These are phyloP conservation scores for Punctularia strigosozonata DNA, from an alignment of 768 basidiomycete species.

Conservation along the genomic window DNA sequence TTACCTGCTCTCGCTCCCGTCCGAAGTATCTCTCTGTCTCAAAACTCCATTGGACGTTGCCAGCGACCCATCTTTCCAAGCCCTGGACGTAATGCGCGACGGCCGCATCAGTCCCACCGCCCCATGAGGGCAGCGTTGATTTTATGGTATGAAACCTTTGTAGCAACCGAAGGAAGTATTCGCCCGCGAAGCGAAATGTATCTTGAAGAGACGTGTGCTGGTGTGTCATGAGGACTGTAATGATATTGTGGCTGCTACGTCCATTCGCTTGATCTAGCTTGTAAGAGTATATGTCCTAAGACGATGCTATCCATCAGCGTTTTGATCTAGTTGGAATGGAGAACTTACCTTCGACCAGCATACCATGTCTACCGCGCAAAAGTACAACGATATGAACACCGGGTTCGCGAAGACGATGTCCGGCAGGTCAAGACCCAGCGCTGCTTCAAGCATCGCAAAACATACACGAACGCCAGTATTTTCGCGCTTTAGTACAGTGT, in stretches of 20 bases:
- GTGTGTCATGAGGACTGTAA: slow-evolving; percentile 17
- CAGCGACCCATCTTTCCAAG: slow-evolving; percentile 11
- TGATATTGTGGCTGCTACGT: slow-evolving; percentile 14
- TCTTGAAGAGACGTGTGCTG: slow-evolving; percentile 12
- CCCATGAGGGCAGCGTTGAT: slow-evolving; percentile 5
- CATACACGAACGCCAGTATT: slow-evolving; percentile 13
- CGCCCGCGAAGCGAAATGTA: slow-evolving; percentile 15
- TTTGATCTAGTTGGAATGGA: not conserved
- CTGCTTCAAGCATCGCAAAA: slow-evolving; percentile 16
- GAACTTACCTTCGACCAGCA: slow-evolving; percentile 15
- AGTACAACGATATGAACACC: slow-evolving; percentile 9
- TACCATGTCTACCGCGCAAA: slow-evolving; percentile 15
- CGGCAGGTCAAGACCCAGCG: slow-evolving; percentile 14
- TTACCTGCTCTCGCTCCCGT: slow-evolving; percentile 4
- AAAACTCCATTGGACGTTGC: slow-evolving; percentile 12
- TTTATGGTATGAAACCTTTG: slow-evolving; percentile 5
- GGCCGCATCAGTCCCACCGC: slow-evolving; percentile 4
- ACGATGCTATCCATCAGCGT: not conserved
- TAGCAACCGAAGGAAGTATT: slow-evolving; percentile 6
- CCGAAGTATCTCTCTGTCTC: slow-evolving; percentile 14
- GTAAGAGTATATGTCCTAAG: slow-evolving; percentile 20
- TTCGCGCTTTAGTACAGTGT: slow-evolving; percentile 14
- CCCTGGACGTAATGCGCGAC: slow-evolving; percentile 5
- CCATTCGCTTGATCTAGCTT: slow-evolving; percentile 20
- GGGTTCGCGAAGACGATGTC: slow-evolving; percentile 15